A percentile compares a stretch with the other conserved stretches of the same genome.
phyloP scores from a whole-genome alignment of 257 asterid genomes.

The Solanum tacnaense region DNA sequence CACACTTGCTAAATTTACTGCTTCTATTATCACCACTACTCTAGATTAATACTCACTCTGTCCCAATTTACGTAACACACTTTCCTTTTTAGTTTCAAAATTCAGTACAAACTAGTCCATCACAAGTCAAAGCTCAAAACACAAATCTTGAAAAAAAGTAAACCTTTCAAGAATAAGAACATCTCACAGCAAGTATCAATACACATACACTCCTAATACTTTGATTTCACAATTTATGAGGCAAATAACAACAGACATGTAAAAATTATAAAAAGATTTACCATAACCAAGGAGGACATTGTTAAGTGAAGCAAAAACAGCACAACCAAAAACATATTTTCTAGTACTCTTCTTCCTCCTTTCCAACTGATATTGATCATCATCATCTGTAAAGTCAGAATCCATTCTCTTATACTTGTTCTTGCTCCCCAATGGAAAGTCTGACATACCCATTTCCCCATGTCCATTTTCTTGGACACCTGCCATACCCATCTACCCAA shows the following conservation, averaged over 20 bases:
- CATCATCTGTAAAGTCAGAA: slow-evolving; percentile 28
- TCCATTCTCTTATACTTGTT: slow-evolving; percentile 72
- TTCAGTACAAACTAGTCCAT: background rate
- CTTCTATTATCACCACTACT: background rate
- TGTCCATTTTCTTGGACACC: slow-evolving; percentile 45
- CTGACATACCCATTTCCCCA: slow-evolving; percentile 30
- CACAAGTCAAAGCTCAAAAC: background rate
- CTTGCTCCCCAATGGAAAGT: slow-evolving; percentile 36
- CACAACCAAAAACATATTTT: slow-evolving; percentile 83
- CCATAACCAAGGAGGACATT: slow-evolving; percentile 95
- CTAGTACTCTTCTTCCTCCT: slow-evolving; percentile 39
- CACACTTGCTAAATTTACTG: background rate
- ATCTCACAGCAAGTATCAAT: background rate
- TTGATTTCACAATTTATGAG: background rate
- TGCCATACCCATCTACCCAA: slow-evolving; percentile 30
- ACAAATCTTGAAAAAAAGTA: background rate
- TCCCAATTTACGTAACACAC: background rate
- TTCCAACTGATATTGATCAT: slow-evolving; percentile 41
- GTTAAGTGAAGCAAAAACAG: slow-evolving; percentile 92
- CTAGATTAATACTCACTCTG: background rate
- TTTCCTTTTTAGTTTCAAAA: background rate
- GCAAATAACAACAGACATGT: background rate
- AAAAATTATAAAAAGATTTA: background rate
- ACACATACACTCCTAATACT: background rate
- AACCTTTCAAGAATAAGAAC: background rate